These are phyloP conservation scores for Aechmea fasciata DNA, from an alignment of 176 grass and related monocot genomes.

Conservation along the genomic window DNA sequence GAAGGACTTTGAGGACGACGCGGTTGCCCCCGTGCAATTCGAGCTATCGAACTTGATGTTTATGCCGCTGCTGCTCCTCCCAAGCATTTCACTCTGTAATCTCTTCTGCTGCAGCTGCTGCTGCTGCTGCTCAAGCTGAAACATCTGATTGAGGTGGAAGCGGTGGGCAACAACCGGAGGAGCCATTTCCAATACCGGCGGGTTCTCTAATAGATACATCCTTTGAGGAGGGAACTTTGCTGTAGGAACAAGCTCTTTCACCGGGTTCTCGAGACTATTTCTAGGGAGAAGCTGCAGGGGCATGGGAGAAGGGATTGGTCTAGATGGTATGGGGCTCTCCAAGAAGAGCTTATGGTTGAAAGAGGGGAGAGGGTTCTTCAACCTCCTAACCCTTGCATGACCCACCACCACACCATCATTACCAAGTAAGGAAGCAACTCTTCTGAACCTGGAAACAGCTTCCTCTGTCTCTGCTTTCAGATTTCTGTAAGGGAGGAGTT, in stretches of 20 bases:
- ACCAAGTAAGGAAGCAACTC: constrained; percentile 42
- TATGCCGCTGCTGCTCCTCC: constrained; percentile 26
- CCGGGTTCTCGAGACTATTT: constrained; percentile 34
- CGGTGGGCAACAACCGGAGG: constrained; percentile 48
- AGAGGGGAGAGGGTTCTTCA: constrained; percentile 51
- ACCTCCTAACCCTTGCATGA: constrained; percentile 63
- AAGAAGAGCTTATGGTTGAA: constrained; percentile 67
- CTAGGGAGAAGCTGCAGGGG: constrained; percentile 60
- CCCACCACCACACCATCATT: constrained; percentile 36
- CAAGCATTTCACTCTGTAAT: constrained; percentile 66
- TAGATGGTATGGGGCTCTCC: constrained; percentile 22
- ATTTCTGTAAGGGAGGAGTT: constrained; percentile 41
- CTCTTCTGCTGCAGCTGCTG: constrained; percentile 77
- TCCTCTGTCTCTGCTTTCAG: constrained; percentile 44
- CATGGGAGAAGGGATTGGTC: constrained; percentile 18
- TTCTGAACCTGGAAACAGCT: constrained; percentile 56
- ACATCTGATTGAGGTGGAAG: constrained; percentile 77
- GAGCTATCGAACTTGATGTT: constrained; percentile 67
- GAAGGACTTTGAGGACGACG: constrained; percentile 67
- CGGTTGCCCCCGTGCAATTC: constrained; percentile 53
- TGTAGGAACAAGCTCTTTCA: constrained; percentile 25
- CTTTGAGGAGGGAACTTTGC: constrained; percentile 48
- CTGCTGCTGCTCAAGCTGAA: constrained; percentile 79
- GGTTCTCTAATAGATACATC: constrained; percentile 46
- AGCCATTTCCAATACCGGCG: constrained; percentile 3